Evolutionary conservation across 1,284 basidiomycete species (phyloP), one percentile per base, ranked within the genome.

Genomic region (Leccinum angustisporum): DNA sequence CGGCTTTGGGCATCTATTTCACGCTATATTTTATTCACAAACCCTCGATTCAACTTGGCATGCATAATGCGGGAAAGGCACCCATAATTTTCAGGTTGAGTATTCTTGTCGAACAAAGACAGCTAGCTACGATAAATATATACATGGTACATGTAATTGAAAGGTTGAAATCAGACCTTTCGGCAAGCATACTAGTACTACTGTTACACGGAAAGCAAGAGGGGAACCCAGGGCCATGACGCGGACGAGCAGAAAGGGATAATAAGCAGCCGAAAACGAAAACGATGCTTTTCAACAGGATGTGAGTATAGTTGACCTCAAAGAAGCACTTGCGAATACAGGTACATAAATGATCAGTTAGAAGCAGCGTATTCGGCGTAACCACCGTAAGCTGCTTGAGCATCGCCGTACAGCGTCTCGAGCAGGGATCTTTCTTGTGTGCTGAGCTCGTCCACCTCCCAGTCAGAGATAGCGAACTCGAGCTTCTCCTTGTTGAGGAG

Each of bases 401-500:
- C 60, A 38, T 72, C 71, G 0, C 64, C 59, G 1, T 65, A 73
- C 18, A 75, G 58, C 6, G 65, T 70, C 53, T 64, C 43, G 9
- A 72, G 63, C 30, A 72, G 52, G 4, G 53, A 31, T 10, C 34
- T 69, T 31, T 72, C 70, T 38, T 67, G 51, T 8, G 40, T 36
- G 9, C 7, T 56, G 18, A 75, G 63, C 18, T 11, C 60, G 1
- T 53, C 27, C 33, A 71, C 14, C 7, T 75, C 65, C 74, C 71
- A 72, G 30, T 75, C 70, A 7, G 52, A 16, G 0, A 57, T 50
- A 0, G 38, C 43, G 36, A 72, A 75, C 16, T 66, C 58, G 14
- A 75, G 54, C 51, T 73, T 72, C 31, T 71, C 65, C 40, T 53
- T 63, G n/a, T 34, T 40, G 10, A 51, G n/a, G 11, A 72, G 56